These are phyloP conservation scores for Coemansia asiatica DNA, from an alignment of 192 early-diverging fungal genomes.

Conservation along the genomic window DNA sequence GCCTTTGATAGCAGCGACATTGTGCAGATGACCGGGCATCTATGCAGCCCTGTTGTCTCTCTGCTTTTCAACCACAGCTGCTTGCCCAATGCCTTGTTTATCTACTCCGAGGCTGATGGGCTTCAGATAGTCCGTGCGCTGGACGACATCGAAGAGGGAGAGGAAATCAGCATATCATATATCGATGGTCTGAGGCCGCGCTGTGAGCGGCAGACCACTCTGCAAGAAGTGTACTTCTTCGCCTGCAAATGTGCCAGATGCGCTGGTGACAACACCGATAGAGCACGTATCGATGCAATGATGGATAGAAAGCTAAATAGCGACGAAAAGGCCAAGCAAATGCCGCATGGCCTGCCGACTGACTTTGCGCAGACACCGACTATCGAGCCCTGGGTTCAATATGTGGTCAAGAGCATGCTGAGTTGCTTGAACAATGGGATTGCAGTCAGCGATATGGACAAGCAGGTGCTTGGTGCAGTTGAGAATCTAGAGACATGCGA, in stretches of 20 bases:
- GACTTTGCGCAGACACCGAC: conserved; percentile 22
- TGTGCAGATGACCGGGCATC: conserved; percentile 14
- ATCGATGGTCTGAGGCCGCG: conserved; percentile 33
- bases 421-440: neutral
- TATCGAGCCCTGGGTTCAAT: conserved; percentile 23
- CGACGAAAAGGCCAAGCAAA: neutral
- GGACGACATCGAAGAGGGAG: conserved; percentile 21
- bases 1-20: conserved; percentile 13
- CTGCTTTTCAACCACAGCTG: conserved; percentile 54
- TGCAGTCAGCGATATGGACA: neutral
- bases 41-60: conserved; percentile 45
- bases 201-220: conserved; percentile 11
- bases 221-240: conserved; percentile 44
- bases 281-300: conserved; percentile 25
- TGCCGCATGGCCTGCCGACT: conserved; percentile 25
- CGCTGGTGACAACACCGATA: neutral
- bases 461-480: conserved; percentile 3
- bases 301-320: conserved; percentile 12
- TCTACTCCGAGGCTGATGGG: conserved; percentile 9
- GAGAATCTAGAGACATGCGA: conserved; percentile 2
- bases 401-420: conserved; percentile 4
- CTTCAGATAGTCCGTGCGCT: conserved; percentile 29
- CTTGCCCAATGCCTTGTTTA: conserved; percentile 28
- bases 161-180: conserved; percentile 40
- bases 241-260: conserved; percentile 39